Base-by-base conservation (phyloP, 305 asterid genomes). In the Solanum aculeatissimum region DNA sequence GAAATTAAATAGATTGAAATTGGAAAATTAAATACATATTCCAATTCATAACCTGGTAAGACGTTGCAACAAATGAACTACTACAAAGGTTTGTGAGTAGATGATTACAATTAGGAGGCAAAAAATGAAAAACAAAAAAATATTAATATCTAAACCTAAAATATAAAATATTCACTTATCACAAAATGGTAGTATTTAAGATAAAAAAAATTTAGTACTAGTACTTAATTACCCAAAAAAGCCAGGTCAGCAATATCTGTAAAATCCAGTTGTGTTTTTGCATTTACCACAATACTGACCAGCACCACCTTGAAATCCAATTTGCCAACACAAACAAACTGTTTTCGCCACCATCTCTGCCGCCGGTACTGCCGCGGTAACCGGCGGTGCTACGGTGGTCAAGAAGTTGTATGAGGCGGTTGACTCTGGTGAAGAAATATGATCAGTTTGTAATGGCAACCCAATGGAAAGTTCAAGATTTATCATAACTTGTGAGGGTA, bases 401-500 rank as follows among this genome's bases (percentile, higher is more conserved):
- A 40, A 29, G 62, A 45, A 75, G 55, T 60, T 49, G 60, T 47
- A 72, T 11, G 71, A 25, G n/a, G 83, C 55, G 8, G 49, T 38
- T 16, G 86, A 85, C 51, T 53, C 70, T 11, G 87, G 82, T 43
- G 82, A 71, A 4, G 82, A 83, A 18, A 77, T 42, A 13, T 40
- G 54, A 16, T 57, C 58, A 21, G 21, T 32, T 35, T 54, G 85
- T 5, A 42, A 49, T 13, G 84, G 84, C 35, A 68, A 54, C 14
- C 87, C 87, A 2, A 85, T 80, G 1, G 87, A 85, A 27, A 85
- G 80, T 29, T 80, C 87, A 54, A 85, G 87, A 80, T 85, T 53
- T 19, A 80, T 35, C 55, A 63, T 42, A 18, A 29, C 18, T 75
- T 75, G 63, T 49, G 82, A 47, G 29, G 19, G 25, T 13, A 5